These are phyloP conservation scores for Aspergillus sp. DNA, from an alignment of 2,329 filamentous ascomycete species.

Conservation along the genomic window DNA sequence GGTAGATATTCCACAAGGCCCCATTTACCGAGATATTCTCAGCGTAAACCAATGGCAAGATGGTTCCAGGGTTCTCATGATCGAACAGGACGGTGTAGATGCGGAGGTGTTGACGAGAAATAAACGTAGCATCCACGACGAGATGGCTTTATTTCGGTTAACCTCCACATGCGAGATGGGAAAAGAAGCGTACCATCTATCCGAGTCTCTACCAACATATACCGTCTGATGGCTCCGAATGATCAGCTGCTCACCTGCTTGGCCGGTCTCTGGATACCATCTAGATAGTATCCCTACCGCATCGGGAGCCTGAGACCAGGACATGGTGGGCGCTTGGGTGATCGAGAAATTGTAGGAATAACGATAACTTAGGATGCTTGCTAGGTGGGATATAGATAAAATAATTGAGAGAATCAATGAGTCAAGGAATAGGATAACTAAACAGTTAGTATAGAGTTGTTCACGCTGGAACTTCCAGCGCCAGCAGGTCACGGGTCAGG, in stretches of 20 bases:
- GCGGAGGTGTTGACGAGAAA: conserved; percentile 47
- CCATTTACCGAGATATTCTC: conserved; percentile 48
- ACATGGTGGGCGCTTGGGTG: not conserved
- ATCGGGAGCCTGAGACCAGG: not conserved
- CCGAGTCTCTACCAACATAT: conserved; percentile 39
- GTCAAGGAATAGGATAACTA: not conserved
- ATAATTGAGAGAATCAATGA: not conserved
- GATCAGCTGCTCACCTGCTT: conserved; percentile 15
- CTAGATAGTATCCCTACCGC: conserved; percentile 27
- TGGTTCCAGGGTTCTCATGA: conserved; percentile 35
- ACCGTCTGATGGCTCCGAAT: conserved; percentile 38
- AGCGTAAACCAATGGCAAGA: conserved; percentile 48
- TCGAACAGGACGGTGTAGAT: conserved; percentile 49
- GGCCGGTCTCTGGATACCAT: conserved; percentile 24
- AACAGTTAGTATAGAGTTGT: not conserved
- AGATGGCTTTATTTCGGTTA: conserved; percentile 34
- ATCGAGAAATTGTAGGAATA: not conserved
- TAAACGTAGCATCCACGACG: conserved; percentile 34
- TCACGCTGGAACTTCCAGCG: not conserved
- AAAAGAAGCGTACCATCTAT: conserved; percentile 27
- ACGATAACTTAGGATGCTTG: not conserved
- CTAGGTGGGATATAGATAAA: not conserved
- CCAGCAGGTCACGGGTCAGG: not conserved
- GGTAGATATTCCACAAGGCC: conserved; percentile 41
- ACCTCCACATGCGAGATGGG: not conserved